Evolutionary conservation across 305 asterid genomes (phyloP).

Genomic region (Nicotiana rustica): DNA sequence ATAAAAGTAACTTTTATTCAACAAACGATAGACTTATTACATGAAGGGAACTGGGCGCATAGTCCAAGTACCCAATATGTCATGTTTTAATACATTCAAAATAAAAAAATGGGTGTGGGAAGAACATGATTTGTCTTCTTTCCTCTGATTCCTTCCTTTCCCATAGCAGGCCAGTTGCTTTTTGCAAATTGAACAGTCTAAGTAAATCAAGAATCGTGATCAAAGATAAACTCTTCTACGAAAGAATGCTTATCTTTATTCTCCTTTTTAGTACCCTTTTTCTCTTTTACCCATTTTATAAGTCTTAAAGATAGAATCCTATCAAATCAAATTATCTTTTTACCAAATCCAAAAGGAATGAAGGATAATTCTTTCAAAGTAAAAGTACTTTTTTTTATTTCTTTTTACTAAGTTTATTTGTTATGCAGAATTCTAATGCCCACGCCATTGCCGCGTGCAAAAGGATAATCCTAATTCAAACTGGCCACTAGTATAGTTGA

Average conservation of each 20-base stretch:
- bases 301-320: not conserved
- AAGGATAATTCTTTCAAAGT: conserved; percentile 22
- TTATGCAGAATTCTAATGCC: not conserved
- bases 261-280: conserved; percentile 8
- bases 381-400: not conserved
- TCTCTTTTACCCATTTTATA: not conserved
- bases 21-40: too few relatives aligned
- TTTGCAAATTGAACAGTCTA: not conserved
- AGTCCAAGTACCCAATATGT: too few relatives aligned
- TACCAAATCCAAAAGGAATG: conserved; percentile 31
- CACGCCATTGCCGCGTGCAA: not conserved
- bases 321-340: not conserved
- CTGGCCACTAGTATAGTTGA: not conserved
- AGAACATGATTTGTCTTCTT: too few relatives aligned
- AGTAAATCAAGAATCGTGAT: not conserved
- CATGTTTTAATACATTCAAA: too few relatives aligned
- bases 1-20: too few relatives aligned
- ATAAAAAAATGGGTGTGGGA: too few relatives aligned
- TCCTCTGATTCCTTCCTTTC: too few relatives aligned
- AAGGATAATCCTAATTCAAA: not conserved
- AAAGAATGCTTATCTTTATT: not conserved
- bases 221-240: not conserved
- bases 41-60: too few relatives aligned
- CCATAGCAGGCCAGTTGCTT: not conserved
- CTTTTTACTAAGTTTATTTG: not conserved